phyloP scores from a whole-genome alignment of 495 filamentous ascomycete genomes.

The Aspergillus nanangensis region DNA sequence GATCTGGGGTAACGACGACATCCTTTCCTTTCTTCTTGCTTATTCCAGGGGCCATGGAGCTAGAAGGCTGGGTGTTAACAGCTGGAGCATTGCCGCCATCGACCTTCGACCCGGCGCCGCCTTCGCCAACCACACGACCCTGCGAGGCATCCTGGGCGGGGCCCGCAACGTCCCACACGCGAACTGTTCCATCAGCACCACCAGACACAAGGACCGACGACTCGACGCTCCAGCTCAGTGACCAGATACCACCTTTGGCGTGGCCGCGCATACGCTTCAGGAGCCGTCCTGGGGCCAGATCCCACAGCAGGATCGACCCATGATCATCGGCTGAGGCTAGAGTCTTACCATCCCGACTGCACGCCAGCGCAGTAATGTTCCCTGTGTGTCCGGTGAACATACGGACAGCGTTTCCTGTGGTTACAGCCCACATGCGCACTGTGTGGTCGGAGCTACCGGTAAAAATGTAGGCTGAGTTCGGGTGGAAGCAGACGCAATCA shows the following conservation, averaged over 20 bases:
- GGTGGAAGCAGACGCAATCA: constrained; percentile 82
- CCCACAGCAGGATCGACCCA: constrained; percentile 90
- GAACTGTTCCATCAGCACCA: constrained; percentile 87
- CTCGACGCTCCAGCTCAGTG: constrained; percentile 85
- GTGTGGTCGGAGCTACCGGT: constrained; percentile 86
- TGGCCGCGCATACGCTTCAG: constrained; percentile 93
- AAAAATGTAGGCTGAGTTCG: constrained; percentile 88
- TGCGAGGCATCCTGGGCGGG: constrained; percentile 51
- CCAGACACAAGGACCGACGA: constrained; percentile 82
- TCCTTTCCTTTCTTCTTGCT: constrained; percentile 87
- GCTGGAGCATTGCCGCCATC: constrained; percentile 36
- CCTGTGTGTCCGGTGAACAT: constrained; percentile 90
- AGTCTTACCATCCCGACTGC: constrained; percentile 79
- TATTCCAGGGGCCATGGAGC: constrained; percentile 41
- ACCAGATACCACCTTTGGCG: constrained; percentile 90
- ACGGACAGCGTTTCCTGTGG: constrained; percentile 75
- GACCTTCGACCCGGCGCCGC: constrained; percentile 48
- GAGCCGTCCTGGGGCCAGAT: constrained; percentile 72
- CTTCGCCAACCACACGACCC: constrained; percentile 56
- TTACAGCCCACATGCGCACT: constrained; percentile 95
- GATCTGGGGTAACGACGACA: constrained; percentile 82
- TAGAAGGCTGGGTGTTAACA: constrained; percentile 28
- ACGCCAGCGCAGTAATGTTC: constrained; percentile 75
- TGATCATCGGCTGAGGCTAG: constrained; percentile 82
- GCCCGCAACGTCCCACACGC: constrained; percentile 84